Evolutionary conservation across 2,329 filamentous ascomycete genomes (phyloP).

Genomic region (Elsinoe necatrix): DNA sequence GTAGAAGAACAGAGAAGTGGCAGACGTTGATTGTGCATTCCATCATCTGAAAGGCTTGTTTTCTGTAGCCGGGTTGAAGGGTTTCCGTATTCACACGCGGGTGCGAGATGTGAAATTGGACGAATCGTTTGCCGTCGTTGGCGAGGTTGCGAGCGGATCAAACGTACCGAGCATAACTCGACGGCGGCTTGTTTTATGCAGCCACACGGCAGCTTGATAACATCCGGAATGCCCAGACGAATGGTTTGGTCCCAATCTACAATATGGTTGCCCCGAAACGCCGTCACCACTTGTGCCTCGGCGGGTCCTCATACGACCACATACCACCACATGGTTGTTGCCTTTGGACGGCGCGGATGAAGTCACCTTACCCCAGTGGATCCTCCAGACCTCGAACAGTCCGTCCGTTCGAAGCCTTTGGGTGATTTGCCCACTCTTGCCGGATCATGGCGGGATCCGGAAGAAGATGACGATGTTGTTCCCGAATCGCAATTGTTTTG

Average conservation of each 20-base stretch:
- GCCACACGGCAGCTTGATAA: not conserved
- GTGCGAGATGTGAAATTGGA: not conserved
- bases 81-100: conserved; percentile 5
- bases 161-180: conserved; percentile 2
- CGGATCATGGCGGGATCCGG: conserved; percentile 3
- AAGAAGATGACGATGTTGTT: not conserved
- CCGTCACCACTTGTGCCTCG: not conserved
- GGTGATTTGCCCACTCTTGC: not conserved
- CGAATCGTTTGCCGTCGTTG: conserved; percentile 7
- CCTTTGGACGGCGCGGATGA: not conserved
- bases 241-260: not conserved
- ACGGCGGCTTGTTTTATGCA: not conserved
- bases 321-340: not conserved
- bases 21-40: conserved; percentile 6
- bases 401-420: not conserved
- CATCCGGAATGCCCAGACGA: not conserved
- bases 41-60: conserved; percentile 4
- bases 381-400: not conserved
- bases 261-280: conserved; percentile 2
- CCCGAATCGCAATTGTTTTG: not conserved
- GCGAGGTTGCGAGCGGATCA: conserved; percentile 8
- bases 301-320: not conserved
- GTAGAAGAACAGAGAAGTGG: not conserved
- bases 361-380: not conserved
- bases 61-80: not conserved